Evolutionary conservation across 805 yeast genomes (phyloP).

Genomic region (Hanseniaspora occidentalis): DNA sequence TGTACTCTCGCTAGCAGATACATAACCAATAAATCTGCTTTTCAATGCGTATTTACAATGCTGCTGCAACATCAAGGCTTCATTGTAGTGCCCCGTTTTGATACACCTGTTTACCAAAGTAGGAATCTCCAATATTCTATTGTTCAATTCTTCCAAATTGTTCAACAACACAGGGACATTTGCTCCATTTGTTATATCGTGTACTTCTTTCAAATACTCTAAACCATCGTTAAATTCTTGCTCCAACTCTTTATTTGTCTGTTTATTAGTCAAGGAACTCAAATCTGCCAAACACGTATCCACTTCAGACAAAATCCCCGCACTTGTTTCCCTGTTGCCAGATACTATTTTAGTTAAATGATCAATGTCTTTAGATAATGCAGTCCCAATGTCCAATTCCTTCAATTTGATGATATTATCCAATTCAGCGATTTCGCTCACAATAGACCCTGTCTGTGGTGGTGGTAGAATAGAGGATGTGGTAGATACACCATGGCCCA

Average conservation of each 20-base stretch:
- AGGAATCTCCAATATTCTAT: slow-evolving; percentile 55
- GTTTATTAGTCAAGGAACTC: neutral
- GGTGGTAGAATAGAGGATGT: too few relatives aligned
- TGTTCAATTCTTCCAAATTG: slow-evolving; percentile 2
- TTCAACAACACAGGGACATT: neutral
- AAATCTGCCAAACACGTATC: neutral
- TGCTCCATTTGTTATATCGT: neutral
- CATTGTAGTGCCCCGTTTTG: slow-evolving; percentile 74
- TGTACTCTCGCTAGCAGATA: too few relatives aligned
- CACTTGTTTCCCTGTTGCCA: neutral
- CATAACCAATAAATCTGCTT: slow-evolving; percentile 50
- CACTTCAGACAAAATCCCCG: neutral
- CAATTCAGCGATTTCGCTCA: slow-evolving; percentile 5
- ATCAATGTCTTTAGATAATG: slow-evolving; percentile 1
- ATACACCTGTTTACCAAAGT: slow-evolving; percentile 75
- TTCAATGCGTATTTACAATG: slow-evolving; percentile 51
- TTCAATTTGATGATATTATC: slow-evolving; percentile 4
- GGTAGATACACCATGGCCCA: too few relatives aligned
- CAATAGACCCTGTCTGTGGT: slow-evolving; percentile 1
- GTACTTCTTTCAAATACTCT: neutral
- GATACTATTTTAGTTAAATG: slow-evolving; percentile 1
- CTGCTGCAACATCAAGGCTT: slow-evolving; percentile 73
- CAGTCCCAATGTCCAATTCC: slow-evolving; percentile 1
- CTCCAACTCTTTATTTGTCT: neutral
- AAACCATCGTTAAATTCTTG: neutral